Evolutionary conservation across 176 grass and related monocot genomes (phyloP).

Genomic region (Tuctoria greenei): DNA sequence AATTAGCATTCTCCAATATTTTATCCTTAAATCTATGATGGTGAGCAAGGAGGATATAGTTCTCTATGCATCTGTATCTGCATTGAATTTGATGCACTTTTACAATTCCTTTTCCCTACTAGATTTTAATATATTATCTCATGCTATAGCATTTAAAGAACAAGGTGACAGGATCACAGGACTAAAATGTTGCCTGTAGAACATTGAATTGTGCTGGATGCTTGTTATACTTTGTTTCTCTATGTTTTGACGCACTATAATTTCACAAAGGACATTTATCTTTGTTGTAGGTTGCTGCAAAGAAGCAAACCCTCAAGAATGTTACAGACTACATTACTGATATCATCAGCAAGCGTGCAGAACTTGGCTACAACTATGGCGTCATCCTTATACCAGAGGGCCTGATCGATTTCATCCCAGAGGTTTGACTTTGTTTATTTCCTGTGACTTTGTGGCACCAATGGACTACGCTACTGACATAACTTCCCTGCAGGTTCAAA

Average conservation of each 20-base stretch:
- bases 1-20: background rate
- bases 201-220: background rate
- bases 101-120: background rate
- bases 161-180: background rate
- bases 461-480: background rate
- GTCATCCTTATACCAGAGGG: conserved; percentile 98
- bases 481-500: conserved; percentile 68
- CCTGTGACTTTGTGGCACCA: background rate
- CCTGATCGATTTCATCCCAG: conserved; percentile 95
- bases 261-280: background rate
- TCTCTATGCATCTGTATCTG: background rate
- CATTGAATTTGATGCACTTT: background rate
- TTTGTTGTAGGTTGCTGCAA: conserved; percentile 69
- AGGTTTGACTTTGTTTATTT: conserved; percentile 50
- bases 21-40: background rate
- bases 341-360: conserved; percentile 84
- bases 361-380: conserved; percentile 95
- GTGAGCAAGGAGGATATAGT: background rate
- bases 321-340: conserved; percentile 96
- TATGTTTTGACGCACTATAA: background rate
- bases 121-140: background rate
- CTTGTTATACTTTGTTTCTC: background rate
- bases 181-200: background rate
- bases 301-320: conserved; percentile 87
- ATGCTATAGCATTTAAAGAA: background rate